These are phyloP conservation scores for Oxytropis ochrocephala DNA, from an alignment of 306 rosid species.

Conservation along the genomic window DNA sequence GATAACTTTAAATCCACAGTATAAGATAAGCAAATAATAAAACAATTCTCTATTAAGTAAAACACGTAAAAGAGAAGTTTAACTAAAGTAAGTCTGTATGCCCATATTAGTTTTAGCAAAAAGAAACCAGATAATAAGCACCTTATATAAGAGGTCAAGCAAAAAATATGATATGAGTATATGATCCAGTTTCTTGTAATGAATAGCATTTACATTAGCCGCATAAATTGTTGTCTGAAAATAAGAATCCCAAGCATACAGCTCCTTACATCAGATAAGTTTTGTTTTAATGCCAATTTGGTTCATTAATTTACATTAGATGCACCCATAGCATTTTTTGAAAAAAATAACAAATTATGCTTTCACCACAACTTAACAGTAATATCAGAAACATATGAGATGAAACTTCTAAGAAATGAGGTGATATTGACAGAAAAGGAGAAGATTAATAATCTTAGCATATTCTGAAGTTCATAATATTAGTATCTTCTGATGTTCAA, in stretches of 20 bases:
- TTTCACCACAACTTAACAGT: neutral
- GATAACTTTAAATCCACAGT: neutral
- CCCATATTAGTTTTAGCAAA: neutral
- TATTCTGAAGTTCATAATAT: neutral
- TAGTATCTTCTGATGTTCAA: neutral
- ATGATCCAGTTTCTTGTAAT: neutral
- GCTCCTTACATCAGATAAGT: neutral
- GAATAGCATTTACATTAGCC: neutral
- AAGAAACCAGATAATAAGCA: neutral
- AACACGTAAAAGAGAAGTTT: neutral
- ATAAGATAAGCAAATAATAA: neutral
- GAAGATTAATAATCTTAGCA: neutral
- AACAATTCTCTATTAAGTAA: neutral
- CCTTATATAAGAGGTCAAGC: neutral
- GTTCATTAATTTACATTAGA: neutral
- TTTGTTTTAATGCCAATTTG: neutral
- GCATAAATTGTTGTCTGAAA: neutral
- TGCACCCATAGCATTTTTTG: neutral
- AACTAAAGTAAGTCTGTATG: neutral
- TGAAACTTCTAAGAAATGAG: neutral
- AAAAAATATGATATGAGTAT: neutral
- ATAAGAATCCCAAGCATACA: conserved; percentile 9
- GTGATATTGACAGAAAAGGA: neutral
- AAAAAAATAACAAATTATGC: neutral
- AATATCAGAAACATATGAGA: neutral